These are phyloP conservation scores for Podila epigama DNA, from an alignment of 192 early-diverging fungal species.

Conservation along the genomic window DNA sequence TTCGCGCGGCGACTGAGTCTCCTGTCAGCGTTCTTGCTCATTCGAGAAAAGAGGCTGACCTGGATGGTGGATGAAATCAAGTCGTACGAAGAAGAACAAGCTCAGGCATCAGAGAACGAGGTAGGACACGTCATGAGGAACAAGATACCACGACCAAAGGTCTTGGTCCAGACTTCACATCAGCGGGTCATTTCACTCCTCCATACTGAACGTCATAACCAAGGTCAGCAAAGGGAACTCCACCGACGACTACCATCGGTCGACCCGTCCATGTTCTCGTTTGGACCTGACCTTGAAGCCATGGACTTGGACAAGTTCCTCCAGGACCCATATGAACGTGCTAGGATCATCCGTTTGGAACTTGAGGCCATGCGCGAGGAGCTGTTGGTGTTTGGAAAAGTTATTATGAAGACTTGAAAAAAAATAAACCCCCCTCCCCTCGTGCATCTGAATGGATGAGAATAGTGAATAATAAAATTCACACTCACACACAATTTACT, in stretches of 20 bases:
- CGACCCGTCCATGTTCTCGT: neutral
- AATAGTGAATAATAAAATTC: too few species aligned
- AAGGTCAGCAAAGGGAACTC: neutral
- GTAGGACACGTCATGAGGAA: neutral
- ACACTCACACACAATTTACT: too few species aligned
- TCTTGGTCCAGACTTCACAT: neutral
- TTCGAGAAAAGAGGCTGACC: constrained; percentile 16
- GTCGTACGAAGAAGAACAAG: constrained; percentile 3
- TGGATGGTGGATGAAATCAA: constrained; percentile 16
- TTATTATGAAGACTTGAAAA: neutral
- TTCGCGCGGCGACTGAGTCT: constrained; percentile 4
- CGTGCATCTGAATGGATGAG: too few species aligned
- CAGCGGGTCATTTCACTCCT: neutral
- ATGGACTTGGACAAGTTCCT: constrained; percentile 18
- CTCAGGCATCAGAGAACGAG: neutral
- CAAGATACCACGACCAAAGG: neutral
- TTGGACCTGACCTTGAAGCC: constrained; percentile 18
- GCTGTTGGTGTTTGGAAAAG: constrained; percentile 1
- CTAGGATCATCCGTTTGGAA: constrained; percentile 13
- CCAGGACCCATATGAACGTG: neutral
- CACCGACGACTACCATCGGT: neutral
- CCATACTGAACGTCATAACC: neutral
- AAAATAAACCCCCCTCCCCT: neutral
- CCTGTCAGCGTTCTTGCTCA: neutral
- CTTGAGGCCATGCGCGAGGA: constrained; percentile 20